Evolutionary conservation across 305 asterid species (phyloP).

Genomic region (Caryopteris hybrid): DNA sequence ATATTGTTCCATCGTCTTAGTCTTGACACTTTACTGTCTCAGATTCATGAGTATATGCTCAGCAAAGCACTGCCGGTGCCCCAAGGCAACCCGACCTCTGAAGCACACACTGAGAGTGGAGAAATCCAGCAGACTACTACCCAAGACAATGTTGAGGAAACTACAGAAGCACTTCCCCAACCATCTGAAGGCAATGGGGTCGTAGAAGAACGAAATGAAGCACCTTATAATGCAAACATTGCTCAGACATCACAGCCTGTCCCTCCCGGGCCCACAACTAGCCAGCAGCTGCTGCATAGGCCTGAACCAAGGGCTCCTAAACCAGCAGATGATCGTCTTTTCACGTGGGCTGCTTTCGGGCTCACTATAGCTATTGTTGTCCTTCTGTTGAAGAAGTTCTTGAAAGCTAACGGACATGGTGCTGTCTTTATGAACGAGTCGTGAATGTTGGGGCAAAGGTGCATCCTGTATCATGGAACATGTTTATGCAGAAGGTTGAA

Average conservation of each 20-base stretch:
- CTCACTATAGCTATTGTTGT: constrained; percentile 66
- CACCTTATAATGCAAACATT: constrained; percentile 27
- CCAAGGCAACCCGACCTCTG: constrained; percentile 33
- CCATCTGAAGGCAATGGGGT: constrained; percentile 28
- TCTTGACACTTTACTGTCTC: constrained; percentile 12
- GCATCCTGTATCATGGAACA: too few species aligned
- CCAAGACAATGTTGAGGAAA: constrained; percentile 24
- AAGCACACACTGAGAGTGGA: constrained; percentile 25
- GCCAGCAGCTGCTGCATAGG: constrained; percentile 34
- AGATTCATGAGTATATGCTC: constrained; percentile 77
- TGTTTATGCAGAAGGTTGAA: constrained; percentile 11
- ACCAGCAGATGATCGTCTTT: constrained; percentile 69
- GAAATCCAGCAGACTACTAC: constrained; percentile 34
- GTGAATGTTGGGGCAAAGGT: too few species aligned
- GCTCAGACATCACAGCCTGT: constrained; percentile 30
- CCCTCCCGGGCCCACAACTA: constrained; percentile 25
- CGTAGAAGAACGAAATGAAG: constrained; percentile 37
- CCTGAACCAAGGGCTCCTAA: constrained; percentile 37
- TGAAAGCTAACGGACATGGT: constrained; percentile 73
- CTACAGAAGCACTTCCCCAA: constrained; percentile 28
- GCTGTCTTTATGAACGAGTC: constrained; percentile 69
- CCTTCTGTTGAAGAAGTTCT: constrained; percentile 71
- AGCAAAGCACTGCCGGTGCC: constrained; percentile 57
- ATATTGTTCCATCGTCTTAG: background rate
- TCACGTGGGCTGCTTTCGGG: constrained; percentile 78